These are phyloP conservation scores for Chrysoporthe cubensis DNA, from an alignment of 2,329 filamentous ascomycete genomes.

Conservation along the genomic window DNA sequence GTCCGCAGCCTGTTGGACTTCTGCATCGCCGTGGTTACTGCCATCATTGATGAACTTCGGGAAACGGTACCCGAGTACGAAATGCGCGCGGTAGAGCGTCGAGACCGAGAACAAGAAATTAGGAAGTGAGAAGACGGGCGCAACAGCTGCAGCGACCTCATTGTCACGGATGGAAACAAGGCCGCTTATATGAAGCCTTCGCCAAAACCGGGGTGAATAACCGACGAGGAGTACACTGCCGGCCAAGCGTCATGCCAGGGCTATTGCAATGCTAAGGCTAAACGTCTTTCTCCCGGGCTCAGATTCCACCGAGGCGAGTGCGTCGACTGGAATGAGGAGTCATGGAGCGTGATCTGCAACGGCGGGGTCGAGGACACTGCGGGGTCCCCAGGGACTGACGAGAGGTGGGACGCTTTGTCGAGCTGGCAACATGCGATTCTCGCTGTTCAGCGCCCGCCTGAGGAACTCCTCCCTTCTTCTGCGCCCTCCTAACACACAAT, in stretches of 20 bases:
- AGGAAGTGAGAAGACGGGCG: neutral
- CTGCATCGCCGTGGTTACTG: conserved; percentile 42
- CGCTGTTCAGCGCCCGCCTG: neutral
- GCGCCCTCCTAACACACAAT: neutral
- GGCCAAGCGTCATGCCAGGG: neutral
- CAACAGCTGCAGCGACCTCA: conserved; percentile 7
- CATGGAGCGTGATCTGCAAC: neutral
- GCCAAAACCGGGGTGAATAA: neutral
- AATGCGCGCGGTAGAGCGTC: neutral
- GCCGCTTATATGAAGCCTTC: neutral
- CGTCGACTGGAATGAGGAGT: conserved; percentile 5
- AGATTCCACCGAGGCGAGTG: neutral
- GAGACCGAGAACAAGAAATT: neutral
- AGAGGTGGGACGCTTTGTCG: neutral
- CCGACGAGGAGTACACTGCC: neutral
- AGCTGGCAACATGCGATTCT: neutral
- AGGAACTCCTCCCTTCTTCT: neutral
- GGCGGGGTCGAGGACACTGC: conserved; percentile 4
- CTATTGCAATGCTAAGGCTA: neutral
- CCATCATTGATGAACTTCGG: conserved; percentile 20
- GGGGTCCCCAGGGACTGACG: neutral
- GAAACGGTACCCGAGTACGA: neutral
- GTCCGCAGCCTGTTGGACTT: conserved; percentile 53
- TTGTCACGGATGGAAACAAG: neutral
- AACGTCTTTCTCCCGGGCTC: neutral